Base-by-base conservation (phyloP, 2,329 filamentous ascomycete genomes). In the Ustilaginoidea virens region DNA sequence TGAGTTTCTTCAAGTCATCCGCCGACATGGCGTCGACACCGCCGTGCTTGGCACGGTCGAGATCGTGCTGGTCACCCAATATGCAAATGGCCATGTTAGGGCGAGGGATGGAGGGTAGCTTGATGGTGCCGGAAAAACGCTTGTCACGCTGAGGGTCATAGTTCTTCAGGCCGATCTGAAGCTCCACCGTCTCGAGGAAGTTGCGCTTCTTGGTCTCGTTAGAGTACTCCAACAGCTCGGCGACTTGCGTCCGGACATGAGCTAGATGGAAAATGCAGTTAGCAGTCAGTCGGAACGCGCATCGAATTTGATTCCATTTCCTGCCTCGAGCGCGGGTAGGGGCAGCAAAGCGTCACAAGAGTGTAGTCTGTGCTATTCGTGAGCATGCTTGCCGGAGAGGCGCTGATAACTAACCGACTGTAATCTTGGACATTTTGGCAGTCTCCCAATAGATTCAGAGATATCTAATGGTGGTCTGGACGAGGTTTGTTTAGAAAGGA, bases 41-140 rank as follows among this genome's bases (percentile, higher is more conserved):
- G 55, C 85, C 81, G 74, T 98, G 90, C 79, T 98, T 98, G 58
- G 90, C 87, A 74, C 90, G 86, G 63, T 98, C 90, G 58, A 98
- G 92, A 74, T 98, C 90, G 74, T 96, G 87, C 78, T 73, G 69
- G 63, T 74, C 69, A 68, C 69, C 69, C 35, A 74, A 60, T 50
- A 74, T 74, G 66, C 53, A 92, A 68, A 92, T 75, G 66, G 58
- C 63, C 82, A 92, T 90, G 69, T 76, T 75, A 58, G 83, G 90
- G 58, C 83, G 85, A 50, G 86, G 90, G 48, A 96, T 71, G 53
- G 74, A 70, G 46, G 87, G 86, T 53, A 96, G 80, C 69, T 80
- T 85, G 72, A 98, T 81, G 62, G 90, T 96, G 64, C 90, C 90
- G 34, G 82, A 92, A 87, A 98, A 98, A 93, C 87, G 87, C 87